Base-by-base conservation (phyloP, 2,329 filamentous ascomycete genomes). In the Canariomyces notabilis region DNA sequence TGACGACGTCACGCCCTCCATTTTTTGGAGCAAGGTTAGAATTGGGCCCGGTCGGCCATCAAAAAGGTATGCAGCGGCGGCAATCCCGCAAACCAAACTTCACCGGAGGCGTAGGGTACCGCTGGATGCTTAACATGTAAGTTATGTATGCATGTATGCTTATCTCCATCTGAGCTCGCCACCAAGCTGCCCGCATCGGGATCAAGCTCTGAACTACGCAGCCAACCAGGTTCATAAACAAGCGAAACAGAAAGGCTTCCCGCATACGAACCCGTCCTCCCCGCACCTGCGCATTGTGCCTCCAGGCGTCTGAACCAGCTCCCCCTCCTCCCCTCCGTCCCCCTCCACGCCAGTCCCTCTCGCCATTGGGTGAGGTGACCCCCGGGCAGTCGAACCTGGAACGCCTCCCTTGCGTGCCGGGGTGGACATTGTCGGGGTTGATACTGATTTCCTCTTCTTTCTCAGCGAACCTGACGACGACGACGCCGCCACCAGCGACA, bases 241-340 rank as follows among this genome's bases (percentile, higher is more conserved):
- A 8, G 67, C 69, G 54, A 83, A 80, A 61, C 80, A 83, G 63
- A 82, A 82, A 50, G 77, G 72, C 44, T 74, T 67, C 3, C 71
- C 72, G 50, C 79, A 83, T 14, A 63, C 65, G 58, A 75, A 82
- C 11, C 75, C 79, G 52, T 72, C 70, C 52, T 75, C 64, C 3
- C 79, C 79, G 48, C 80, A 83, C 12, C 66, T 66, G 42, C 74
- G 66, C 53, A 68, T 54, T 12, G 71, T 70, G 1, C 76, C 76
- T 2, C 75, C 70, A 0, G 76, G 75, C 8, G 75, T 78, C 53
- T 65, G 65, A 4, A 69, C 56, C 23, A 65, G 52, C 20, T 49
- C 37, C 51, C 20, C 14, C 15, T n/a, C 21, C n/a, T 33, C 18
- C 23, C 9, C 19, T 9, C 29, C 1, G 12, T 39, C 4, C 6